Evolutionary conservation across 2,329 filamentous ascomycete genomes (phyloP).

Genomic region (Ascochyta koolunga): DNA sequence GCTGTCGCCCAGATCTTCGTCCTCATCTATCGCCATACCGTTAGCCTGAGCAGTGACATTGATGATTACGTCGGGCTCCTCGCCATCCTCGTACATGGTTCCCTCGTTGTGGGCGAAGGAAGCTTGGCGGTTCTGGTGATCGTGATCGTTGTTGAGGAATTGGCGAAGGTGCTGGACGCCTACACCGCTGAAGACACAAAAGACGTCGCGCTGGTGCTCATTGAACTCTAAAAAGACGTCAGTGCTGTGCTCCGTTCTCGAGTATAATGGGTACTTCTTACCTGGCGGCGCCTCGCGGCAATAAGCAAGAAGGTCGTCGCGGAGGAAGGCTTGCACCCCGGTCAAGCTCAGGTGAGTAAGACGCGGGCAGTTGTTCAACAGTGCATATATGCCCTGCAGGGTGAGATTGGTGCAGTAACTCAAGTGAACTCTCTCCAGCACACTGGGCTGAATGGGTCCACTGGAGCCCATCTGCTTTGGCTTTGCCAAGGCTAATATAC

Average conservation of each 20-base stretch:
- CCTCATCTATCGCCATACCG: slow-evolving; percentile 50
- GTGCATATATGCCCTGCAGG: slow-evolving; percentile 79
- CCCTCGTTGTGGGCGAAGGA: slow-evolving; percentile 33
- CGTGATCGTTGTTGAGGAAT: slow-evolving; percentile 68
- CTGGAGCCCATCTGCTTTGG: slow-evolving; percentile 62
- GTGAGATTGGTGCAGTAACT: slow-evolving; percentile 92
- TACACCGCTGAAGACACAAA: slow-evolving; percentile 93
- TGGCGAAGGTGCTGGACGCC: slow-evolving; percentile 79
- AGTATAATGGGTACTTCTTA: slow-evolving; percentile 44
- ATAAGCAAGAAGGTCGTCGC: slow-evolving; percentile 81
- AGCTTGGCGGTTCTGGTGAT: slow-evolving; percentile 23
- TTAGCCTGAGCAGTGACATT: slow-evolving; percentile 46
- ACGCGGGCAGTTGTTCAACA: slow-evolving; percentile 89
- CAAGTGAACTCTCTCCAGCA: slow-evolving; percentile 89
- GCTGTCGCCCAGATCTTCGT: slow-evolving; percentile 54
- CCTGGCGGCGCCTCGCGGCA: slow-evolving; percentile 83
- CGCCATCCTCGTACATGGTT: slow-evolving; percentile 40
- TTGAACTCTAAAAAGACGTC: slow-evolving; percentile 73
- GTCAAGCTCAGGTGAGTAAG: slow-evolving; percentile 94
- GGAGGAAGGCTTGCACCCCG: slow-evolving; percentile 87
- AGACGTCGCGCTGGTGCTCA: slow-evolving; percentile 90
- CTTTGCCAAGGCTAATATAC: slow-evolving; percentile 82
- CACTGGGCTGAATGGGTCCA: slow-evolving; percentile 66
- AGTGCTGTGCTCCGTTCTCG: neutral
- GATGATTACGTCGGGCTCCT: slow-evolving; percentile 43